phyloP scores from a whole-genome alignment of 306 rosid genomes.

The Castanospermum australe region DNA sequence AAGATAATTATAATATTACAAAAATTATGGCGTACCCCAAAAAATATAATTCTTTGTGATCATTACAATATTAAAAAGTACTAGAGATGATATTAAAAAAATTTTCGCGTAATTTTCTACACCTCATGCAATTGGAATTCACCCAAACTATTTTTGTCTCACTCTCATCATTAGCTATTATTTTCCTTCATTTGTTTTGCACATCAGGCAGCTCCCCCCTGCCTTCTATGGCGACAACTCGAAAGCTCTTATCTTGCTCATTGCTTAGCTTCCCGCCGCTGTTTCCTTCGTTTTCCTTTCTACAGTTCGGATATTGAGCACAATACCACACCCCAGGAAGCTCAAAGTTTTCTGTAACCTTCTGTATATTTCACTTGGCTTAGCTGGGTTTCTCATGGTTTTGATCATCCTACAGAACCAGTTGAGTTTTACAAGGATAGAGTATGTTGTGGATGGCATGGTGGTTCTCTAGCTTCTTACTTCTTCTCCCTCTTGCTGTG shows the following conservation, averaged over 20 bases:
- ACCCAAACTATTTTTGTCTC: too few species aligned
- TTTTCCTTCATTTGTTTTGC: too few species aligned
- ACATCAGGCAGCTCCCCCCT: conserved; percentile 53
- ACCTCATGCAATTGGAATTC: too few species aligned
- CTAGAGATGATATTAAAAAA: too few species aligned
- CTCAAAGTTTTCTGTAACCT: conserved; percentile 49
- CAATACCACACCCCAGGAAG: conserved; percentile 36
- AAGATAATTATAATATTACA: too few species aligned
- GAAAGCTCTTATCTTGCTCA: conserved; percentile 47
- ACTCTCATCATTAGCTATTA: too few species aligned
- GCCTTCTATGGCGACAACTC: conserved; percentile 55
- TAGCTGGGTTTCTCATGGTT: conserved; percentile 65
- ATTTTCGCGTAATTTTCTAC: too few species aligned
- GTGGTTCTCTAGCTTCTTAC: conserved; percentile 38
- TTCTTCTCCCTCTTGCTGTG: conserved; percentile 49
- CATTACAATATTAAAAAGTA: too few species aligned
- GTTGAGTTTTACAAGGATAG: conserved; percentile 32
- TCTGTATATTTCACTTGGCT: conserved; percentile 61
- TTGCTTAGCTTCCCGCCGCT: conserved; percentile 69
- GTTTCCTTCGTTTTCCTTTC: conserved; percentile 48
- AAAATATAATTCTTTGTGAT: too few species aligned
- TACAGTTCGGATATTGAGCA: conserved; percentile 35
- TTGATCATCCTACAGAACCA: conserved; percentile 53
- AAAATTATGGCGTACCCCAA: too few species aligned
- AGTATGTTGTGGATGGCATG: conserved; percentile 34